A percentile compares a stretch with the other conserved stretches of the same genome.
phyloP scores from a whole-genome alignment of 1,284 basidiomycete genomes.

The Leccinum griseonigrum region DNA sequence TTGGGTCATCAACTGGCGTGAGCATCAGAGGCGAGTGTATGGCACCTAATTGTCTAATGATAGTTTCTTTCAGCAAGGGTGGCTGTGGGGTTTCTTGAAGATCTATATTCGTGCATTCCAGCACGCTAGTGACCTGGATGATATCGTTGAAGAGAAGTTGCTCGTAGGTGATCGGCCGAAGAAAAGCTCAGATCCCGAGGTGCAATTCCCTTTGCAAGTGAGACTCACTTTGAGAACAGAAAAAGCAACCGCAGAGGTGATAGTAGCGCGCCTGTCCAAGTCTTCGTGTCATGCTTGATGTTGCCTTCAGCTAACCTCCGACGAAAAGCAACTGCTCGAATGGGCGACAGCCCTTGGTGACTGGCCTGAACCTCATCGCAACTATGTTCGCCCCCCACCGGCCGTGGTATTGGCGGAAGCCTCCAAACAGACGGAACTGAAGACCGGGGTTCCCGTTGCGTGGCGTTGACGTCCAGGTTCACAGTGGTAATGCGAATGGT shows the following conservation, averaged over 20 bases:
- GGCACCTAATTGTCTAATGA: constrained; percentile 3
- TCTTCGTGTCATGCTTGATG: constrained; percentile 2
- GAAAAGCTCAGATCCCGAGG: constrained; percentile 50
- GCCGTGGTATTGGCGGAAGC: constrained; percentile 69
- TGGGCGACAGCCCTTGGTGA: constrained; percentile 60
- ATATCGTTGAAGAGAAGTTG: constrained; percentile 72
- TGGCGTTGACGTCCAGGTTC: constrained; percentile 51
- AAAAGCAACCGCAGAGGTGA: constrained; percentile 58
- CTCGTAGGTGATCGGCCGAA: constrained; percentile 77
- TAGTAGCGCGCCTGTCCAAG: neutral
- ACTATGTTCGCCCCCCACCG: constrained; percentile 66
- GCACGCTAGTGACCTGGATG: constrained; percentile 73
- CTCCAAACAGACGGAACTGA: constrained; percentile 63
- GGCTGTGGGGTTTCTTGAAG: constrained; percentile 69
- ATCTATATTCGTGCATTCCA: constrained; percentile 74
- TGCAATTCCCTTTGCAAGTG: constrained; percentile 51
- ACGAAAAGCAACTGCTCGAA: constrained; percentile 56
- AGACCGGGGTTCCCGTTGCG: constrained; percentile 64
- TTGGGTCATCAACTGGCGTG: constrained; percentile 63
- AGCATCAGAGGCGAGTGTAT: constrained; percentile 17
- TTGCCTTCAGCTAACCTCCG: constrained; percentile 53
- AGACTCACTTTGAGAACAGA: constrained; percentile 50
- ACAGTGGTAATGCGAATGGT: constrained; percentile 47
- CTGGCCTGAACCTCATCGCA: constrained; percentile 75
- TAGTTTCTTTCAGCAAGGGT: constrained; percentile 48